Evolutionary conservation across 164 flowering plant genomes (phyloP).

Genomic region (Stephania yunnanensis): DNA sequence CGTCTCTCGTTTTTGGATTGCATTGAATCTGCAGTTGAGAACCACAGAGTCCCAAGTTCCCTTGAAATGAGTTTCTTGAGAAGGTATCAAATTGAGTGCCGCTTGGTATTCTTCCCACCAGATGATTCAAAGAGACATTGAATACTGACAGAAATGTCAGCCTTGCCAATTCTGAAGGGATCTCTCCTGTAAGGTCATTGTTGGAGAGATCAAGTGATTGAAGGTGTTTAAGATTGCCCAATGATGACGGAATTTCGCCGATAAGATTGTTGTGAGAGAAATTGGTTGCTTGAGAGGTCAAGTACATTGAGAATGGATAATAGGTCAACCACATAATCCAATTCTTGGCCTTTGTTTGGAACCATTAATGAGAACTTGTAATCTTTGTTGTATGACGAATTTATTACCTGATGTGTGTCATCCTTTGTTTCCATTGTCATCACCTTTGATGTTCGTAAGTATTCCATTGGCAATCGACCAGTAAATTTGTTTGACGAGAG

Average conservation of each 20-base stretch:
- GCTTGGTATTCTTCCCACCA: too few species aligned
- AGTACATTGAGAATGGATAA: slow-evolving; percentile 13
- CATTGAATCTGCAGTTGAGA: too few species aligned
- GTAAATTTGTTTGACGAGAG: slow-evolving; percentile 16
- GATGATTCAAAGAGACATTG: slow-evolving; percentile 3
- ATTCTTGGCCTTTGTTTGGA: slow-evolving; percentile 35
- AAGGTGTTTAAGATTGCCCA: slow-evolving; percentile 1
- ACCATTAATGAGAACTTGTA: slow-evolving; percentile 41
- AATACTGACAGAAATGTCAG: slow-evolving; percentile 13
- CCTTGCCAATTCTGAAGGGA: slow-evolving; percentile 9
- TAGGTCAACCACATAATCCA: slow-evolving; percentile 1
- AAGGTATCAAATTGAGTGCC: too few species aligned
- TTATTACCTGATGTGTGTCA: not conserved
- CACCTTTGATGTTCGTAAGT: slow-evolving; percentile 9
- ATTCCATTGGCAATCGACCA: slow-evolving; percentile 1
- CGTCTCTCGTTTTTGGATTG: too few species aligned
- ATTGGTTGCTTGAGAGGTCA: slow-evolving; percentile 47
- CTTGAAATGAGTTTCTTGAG: too few species aligned
- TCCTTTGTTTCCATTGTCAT: slow-evolving; percentile 25
- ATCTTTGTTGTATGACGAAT: not conserved
- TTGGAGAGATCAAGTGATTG: slow-evolving; percentile 15
- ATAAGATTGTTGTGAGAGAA: slow-evolving; percentile 26
- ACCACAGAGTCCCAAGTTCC: too few species aligned
- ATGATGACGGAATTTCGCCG: slow-evolving; percentile 7
- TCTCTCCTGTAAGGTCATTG: slow-evolving; percentile 11